Conservation (phyloP, 495 filamentous ascomycete species). For the Melanomma pulvis-pyrius region DNA sequence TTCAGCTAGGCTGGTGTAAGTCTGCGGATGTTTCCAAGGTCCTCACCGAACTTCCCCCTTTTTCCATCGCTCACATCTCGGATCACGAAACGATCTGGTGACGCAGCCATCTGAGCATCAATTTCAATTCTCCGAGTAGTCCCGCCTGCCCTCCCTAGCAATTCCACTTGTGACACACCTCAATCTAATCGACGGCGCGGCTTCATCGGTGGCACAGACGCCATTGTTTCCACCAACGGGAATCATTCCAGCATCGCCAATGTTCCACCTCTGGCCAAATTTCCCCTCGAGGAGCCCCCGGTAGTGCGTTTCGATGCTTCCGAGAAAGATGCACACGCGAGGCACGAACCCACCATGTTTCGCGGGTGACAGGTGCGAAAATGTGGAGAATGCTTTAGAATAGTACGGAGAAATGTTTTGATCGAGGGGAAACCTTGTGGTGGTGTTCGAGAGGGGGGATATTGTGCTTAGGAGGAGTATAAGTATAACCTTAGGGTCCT, state of each 20-base stretch:
- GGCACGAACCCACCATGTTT: too few relatives aligned
- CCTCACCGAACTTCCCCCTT: too few relatives aligned
- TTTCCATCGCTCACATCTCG: too few relatives aligned
- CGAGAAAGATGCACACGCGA: background rate
- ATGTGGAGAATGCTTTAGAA: background rate
- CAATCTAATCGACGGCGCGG: background rate
- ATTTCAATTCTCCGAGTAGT: too few relatives aligned
- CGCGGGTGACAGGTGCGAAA: background rate
- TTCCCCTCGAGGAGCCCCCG: background rate
- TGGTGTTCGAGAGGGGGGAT: too few relatives aligned
- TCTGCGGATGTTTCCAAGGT: too few relatives aligned
- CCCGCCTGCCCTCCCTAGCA: background rate
- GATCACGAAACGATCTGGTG: too few relatives aligned
- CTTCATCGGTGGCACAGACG: background rate
- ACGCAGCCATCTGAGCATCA: too few relatives aligned
- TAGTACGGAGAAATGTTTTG: background rate
- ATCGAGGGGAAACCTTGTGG: background rate
- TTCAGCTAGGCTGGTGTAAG: too few relatives aligned
- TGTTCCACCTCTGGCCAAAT: background rate
- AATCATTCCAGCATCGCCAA: background rate
- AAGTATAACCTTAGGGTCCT: background rate
- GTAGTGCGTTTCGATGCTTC: conserved; percentile 1
- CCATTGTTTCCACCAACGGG: background rate
- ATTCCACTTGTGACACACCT: background rate
- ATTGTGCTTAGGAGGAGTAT: background rate